These are phyloP conservation scores for Cymbopogon citratus DNA, from an alignment of 176 grass and related monocot species.

Conservation along the genomic window DNA sequence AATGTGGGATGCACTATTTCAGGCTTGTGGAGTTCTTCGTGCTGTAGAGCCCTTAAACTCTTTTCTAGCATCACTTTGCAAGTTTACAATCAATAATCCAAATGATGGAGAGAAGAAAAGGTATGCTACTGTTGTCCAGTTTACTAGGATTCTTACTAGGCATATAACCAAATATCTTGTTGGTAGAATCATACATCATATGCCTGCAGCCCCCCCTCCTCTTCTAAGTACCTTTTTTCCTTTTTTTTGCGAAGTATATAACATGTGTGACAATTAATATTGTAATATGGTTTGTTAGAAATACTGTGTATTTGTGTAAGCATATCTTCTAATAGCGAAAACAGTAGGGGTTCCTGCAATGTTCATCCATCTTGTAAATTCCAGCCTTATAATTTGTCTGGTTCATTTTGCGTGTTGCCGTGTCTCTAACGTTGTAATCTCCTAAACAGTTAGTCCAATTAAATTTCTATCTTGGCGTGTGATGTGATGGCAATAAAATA, in stretches of 20 bases:
- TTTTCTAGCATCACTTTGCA: slow-evolving; percentile 97
- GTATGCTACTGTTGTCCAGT: slow-evolving; percentile 29
- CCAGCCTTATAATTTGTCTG: too few relatives aligned
- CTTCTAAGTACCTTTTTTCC: not conserved
- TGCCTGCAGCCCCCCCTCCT: not conserved
- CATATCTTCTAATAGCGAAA: not conserved
- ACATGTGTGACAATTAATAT: not conserved
- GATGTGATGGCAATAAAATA: not conserved
- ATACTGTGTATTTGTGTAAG: not conserved
- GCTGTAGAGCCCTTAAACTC: slow-evolving; percentile 95
- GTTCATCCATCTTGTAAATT: not conserved
- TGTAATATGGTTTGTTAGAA: not conserved
- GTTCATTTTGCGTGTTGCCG: too few relatives aligned
- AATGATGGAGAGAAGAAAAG: slow-evolving; percentile 91
- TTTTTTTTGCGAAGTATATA: not conserved
- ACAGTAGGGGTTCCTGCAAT: not conserved
- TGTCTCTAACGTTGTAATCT: too few relatives aligned
- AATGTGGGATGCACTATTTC: slow-evolving; percentile 44
- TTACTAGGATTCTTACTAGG: slow-evolving; percentile 11
- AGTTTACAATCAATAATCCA: slow-evolving; percentile 96
- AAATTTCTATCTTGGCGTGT: not conserved
- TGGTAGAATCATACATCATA: not conserved
- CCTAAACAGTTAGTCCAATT: not conserved
- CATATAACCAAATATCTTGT: not conserved
- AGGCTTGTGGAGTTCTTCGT: slow-evolving; percentile 95